Evolutionary conservation across 768 basidiomycete genomes (phyloP).

Genomic region (Fomitopsis serialis): DNA sequence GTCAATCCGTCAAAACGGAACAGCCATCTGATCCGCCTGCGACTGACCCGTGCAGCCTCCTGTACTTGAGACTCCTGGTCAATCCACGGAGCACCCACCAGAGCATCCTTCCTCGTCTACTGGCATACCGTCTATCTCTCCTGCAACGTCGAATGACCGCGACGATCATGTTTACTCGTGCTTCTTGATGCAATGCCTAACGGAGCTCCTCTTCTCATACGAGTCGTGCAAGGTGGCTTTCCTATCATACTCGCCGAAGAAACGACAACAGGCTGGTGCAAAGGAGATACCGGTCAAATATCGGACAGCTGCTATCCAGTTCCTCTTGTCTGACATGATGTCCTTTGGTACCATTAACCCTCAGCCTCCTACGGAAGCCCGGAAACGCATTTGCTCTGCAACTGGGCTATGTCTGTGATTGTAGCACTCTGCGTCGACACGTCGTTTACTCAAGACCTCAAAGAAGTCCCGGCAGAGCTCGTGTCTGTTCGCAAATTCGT

Average conservation of each 20-base stretch:
- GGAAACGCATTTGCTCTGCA: conserved; percentile 60
- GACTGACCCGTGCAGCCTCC: neutral
- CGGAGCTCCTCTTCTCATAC: conserved; percentile 92
- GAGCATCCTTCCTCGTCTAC: neutral
- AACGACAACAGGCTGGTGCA: conserved; percentile 48
- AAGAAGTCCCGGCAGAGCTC: conserved; percentile 74
- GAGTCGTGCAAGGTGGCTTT: conserved; percentile 87
- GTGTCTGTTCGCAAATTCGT: conserved; percentile 91
- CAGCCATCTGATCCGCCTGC: conserved; percentile 11
- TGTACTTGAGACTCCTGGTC: neutral
- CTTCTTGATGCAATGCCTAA: conserved; percentile 88
- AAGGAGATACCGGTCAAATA: conserved; percentile 61
- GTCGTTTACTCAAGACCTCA: conserved; percentile 55
- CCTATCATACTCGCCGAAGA: conserved; percentile 69
- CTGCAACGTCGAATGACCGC: neutral
- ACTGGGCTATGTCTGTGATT: conserved; percentile 86
- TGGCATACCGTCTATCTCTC: neutral
- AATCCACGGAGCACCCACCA: neutral
- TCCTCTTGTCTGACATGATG: conserved; percentile 79
- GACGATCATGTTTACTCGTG: conserved; percentile 51
- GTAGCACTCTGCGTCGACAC: conserved; percentile 93
- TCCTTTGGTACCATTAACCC: conserved; percentile 69
- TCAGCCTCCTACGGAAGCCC: conserved; percentile 49
- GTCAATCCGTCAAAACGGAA: conserved; percentile 48
- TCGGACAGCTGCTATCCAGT: conserved; percentile 64